Evolutionary conservation across 495 filamentous ascomycete genomes (phyloP).

Genomic region (Daldinia concentrica): DNA sequence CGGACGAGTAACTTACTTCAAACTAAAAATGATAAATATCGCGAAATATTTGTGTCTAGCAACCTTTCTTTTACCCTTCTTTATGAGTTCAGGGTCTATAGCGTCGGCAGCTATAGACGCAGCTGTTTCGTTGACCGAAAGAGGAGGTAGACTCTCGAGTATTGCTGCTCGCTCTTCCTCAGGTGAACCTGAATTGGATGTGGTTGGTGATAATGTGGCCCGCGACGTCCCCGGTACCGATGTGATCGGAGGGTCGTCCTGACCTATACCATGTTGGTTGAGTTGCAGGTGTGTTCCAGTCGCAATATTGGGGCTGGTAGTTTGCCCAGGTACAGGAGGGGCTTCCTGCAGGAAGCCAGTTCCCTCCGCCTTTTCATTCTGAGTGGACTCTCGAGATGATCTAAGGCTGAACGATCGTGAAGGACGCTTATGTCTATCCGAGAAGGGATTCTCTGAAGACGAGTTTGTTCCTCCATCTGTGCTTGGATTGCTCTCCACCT

Average conservation of each 20-base stretch:
- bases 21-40: slow-evolving; percentile 23
- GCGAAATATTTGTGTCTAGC: slow-evolving; percentile 33
- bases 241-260: not conserved
- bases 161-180: not conserved
- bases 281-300: not conserved
- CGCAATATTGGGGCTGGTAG: not conserved
- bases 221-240: not conserved
- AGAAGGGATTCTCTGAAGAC: slow-evolving; percentile 16
- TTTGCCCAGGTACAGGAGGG: slow-evolving; percentile 1
- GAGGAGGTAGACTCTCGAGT: slow-evolving; percentile 20
- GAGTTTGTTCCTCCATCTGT: not conserved
- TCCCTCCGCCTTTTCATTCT: slow-evolving; percentile 14
- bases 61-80: slow-evolving; percentile 36
- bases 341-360: not conserved
- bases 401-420: not conserved
- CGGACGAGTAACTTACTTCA: slow-evolving; percentile 28
- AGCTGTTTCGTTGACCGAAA: slow-evolving; percentile 32
- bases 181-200: not conserved
- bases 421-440: not conserved
- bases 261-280: not conserved
- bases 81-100: slow-evolving; percentile 30
- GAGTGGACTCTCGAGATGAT: not conserved
- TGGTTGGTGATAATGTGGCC: not conserved
- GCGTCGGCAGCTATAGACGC: slow-evolving; percentile 31
- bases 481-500: slow-evolving; percentile 7